Base-by-base conservation (phyloP, 2,329 filamentous ascomycete species). In the Zymoseptoria ardabiliae region DNA sequence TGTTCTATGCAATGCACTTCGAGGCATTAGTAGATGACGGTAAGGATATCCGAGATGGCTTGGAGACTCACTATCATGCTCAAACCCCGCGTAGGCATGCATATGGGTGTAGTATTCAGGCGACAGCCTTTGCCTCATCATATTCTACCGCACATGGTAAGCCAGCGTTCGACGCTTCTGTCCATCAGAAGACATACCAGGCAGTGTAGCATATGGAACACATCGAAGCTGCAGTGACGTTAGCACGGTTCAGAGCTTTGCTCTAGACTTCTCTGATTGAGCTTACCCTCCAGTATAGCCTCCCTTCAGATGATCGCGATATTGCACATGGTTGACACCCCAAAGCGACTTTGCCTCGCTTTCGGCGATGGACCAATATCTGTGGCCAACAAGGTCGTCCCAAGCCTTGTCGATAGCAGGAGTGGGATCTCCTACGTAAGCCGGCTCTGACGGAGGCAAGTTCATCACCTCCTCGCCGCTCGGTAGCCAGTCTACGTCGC, bases 341-440 rank as follows among this genome's bases (percentile, higher is more conserved):
- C 54, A 55, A 1, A 35, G 19, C 17, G 41, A 21, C 17, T 28
- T 55, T 13, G 54, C 54, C 54, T 55, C 54, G 20, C 45, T 41
- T 22, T 55, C 54, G 19, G 54, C n/a, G 54, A 55, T 50, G 30
- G 25, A 55, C 23, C 17, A 55, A 21, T 55, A 55, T 48, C 54
- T 28, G 5, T 13, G 1, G 2, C 45, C 35, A 21, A 55, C 35
- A 28, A 55, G 21, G 11, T 55, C 19, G 13, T 48, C 3, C 54
- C 54, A 55, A 25, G 25, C 35, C n/a, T 45, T 11, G 13, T 55
- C 30, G 13, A 55, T 50, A 23, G 13, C 49, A 4, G 49, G 49
- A 50, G 49, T 2, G 1, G 49, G 49, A 3, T 50, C 49, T 20
- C 49, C 49, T 2, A 50, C 49, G 22, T 50, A 50, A 11, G 5